Conservation (phyloP, 352 stramenopile species). For the Elongisporangium undulatum region DNA sequence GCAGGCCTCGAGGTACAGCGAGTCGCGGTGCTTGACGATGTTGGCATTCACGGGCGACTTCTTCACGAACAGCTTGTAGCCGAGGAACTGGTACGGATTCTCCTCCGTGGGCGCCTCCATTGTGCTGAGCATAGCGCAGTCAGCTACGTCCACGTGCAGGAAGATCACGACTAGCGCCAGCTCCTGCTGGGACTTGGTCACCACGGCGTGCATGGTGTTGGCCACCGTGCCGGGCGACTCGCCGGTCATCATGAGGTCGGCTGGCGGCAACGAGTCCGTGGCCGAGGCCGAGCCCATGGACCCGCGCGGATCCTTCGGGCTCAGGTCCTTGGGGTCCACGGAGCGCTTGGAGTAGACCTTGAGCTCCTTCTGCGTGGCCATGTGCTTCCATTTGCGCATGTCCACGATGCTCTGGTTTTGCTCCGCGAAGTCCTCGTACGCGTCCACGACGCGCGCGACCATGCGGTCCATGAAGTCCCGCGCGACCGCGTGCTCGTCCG, state of each 20-base stretch:
- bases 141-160: slow-evolving; percentile 48
- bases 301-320: neutral
- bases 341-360: slow-evolving; percentile 41
- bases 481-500: slow-evolving; percentile 12
- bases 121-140: slow-evolving; percentile 43
- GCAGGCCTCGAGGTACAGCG: slow-evolving; percentile 36
- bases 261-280: neutral
- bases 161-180: slow-evolving; percentile 44
- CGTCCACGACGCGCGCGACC: slow-evolving; percentile 14
- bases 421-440: slow-evolving; percentile 28
- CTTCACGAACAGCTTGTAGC: slow-evolving; percentile 62
- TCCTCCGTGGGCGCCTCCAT: slow-evolving; percentile 42
- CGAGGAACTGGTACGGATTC: slow-evolving; percentile 40
- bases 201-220: slow-evolving; percentile 44
- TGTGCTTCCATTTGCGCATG: slow-evolving; percentile 31
- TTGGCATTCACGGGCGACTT: slow-evolving; percentile 18
- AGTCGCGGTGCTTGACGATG: slow-evolving; percentile 21
- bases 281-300: neutral
- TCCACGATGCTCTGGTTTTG: slow-evolving; percentile 30
- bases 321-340: neutral
- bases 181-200: slow-evolving; percentile 39
- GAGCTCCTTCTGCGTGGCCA: slow-evolving; percentile 33
- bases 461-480: slow-evolving; percentile 26
- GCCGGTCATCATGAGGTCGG: slow-evolving; percentile 18
- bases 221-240: slow-evolving; percentile 31